Evolutionary conservation across 1,139 yeast genomes (phyloP), one percentile per base, ranked within the genome.

Genomic region (Oligophagozyma castellii): DNA sequence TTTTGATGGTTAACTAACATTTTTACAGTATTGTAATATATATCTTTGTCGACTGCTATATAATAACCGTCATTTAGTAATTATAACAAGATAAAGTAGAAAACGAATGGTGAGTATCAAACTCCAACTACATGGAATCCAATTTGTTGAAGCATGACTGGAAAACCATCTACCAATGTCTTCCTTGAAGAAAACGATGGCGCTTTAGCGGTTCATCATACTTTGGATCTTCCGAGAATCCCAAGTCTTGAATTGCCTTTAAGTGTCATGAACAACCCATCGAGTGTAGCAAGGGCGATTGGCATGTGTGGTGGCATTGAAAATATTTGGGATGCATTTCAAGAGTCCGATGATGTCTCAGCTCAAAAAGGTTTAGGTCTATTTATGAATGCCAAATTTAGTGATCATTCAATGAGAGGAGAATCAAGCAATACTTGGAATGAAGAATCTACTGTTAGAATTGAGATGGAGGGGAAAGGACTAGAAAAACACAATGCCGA

Each of bases 241-340:
- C 60, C 79, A 7, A 68, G 83, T 3, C 65, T 89, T 15, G 98
- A 89, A 48, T 65, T 79, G 37, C 98, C 98, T 0, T 60, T 83
- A 22, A 63, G 65, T 14, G 89, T 89, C 8, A 44, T 47, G 10
- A 25, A 44, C 3, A 32, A 39, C 10, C 45, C 36, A 15, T 61
- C 64, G 24, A 69, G 83, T 48, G 55, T 64, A 1, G 65, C 64
- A 15, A 65, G 63, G 34, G 95, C 94, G 0, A 56, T 84, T 5
- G 54, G 53, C 2, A 70, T 81, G 75, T 67, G 86, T 24, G 96
- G 96, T 3, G 95, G 95, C 0, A 55, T 61, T 19, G 57, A 60
- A 1, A 56, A 57, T 6, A 50, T 57, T 4, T 35, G 65, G 51
- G 54, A 48, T 32, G 53, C 61, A 2, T 44, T 58, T 15, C 53